Evolutionary conservation across 1,139 yeast species (phyloP), one percentile per base, ranked within the genome.

Genomic region (Lodderomyces orthopsilosis): DNA sequence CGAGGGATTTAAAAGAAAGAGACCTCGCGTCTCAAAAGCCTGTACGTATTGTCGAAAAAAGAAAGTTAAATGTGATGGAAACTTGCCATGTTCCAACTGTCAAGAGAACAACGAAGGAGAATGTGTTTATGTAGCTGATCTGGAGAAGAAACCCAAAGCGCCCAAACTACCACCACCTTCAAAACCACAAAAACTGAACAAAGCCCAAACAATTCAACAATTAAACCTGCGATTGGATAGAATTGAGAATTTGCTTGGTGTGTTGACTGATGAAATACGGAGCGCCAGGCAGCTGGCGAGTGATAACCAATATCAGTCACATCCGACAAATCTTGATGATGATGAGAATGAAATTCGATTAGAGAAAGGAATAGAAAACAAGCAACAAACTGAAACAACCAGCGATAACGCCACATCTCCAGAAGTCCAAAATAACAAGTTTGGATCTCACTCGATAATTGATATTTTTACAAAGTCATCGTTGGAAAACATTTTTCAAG

Each of bases 61-160:
- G 53, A 77, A 77, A 53, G 65, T 75, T 42, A 75, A 73, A 50
- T 77, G 82, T 54, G 68, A 73, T 51, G 81, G 82, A 0, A 57
- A 57, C 3, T 49, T 48, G 7, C 76, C 77, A 2, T 75, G 82
- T 49, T 45, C 51, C 5, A 70, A 73, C 44, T 77, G 82, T 54
- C 46, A 63, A 55, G 53, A 49, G 42, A 47, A 55, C 6, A 62
- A 57, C 21, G 57, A 56, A 12, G 33, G 54, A 2, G 45, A 53
- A 5, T 67, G 73, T 47, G 48, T 52, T 27, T 67, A 66, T 44
- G 56, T 53, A 17, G 65, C 61, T 26, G 56, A 59, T 28, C 53
- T 54, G 2, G 49, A 48, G 13, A 46, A 48, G 33, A 56, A 54
- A 42, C 50, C 46, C 9, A 41, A 41, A 26, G 51, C 48, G 35